Evolutionary conservation across 2,329 filamentous ascomycete species (phyloP), one percentile per base, ranked within the genome.

Genomic region (Rugonectria rugulosa): DNA sequence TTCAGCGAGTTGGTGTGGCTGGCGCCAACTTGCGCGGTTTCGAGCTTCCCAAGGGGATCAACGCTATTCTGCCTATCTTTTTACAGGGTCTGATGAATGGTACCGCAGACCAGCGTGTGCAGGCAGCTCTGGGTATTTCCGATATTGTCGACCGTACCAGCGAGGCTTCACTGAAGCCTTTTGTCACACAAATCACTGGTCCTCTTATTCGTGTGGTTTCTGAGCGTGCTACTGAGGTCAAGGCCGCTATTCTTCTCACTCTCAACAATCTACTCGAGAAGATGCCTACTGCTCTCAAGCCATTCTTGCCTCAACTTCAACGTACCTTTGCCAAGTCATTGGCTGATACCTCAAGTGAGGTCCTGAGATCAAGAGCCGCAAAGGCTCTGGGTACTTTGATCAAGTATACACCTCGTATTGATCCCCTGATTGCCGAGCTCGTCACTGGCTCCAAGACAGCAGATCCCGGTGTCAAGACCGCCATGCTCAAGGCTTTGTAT

Each of bases 11-110:
- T 41, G 95, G 96, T 65, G 91, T 97, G 38, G 79, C 92, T 36
- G 95, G 95, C 23, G 84, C 88, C 34, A 88, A 93, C 68, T 81
- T 99, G 41, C 86, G 92, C 32, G 96, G 95, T 29, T 99, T 99
- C 78, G 83, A 87, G 66, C 79, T 98, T 53, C 95, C 94, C 2
- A 99, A 98, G 84, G 96, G 96, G 59, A 97, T 99, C 81, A 96
- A 92, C 70, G 93, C 95, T 60, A 88, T 99, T 62, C 78, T 99
- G 58, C 95, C 96, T 2, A 98, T 99, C 63, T 98, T 99, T 84
- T 76, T 98, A 70, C 96, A 99, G 72, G 95, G 95, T 75, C 82
- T 99, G 63, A 96, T 99, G 89, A 98, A 99, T 68, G 96, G 95
- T 54, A 93, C 90, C 31, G 81, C 90, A 14, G 95, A 99, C 5